phyloP scores from a whole-genome alignment of 192 early-diverging fungal species.

The Mycoemilia scoparia region DNA sequence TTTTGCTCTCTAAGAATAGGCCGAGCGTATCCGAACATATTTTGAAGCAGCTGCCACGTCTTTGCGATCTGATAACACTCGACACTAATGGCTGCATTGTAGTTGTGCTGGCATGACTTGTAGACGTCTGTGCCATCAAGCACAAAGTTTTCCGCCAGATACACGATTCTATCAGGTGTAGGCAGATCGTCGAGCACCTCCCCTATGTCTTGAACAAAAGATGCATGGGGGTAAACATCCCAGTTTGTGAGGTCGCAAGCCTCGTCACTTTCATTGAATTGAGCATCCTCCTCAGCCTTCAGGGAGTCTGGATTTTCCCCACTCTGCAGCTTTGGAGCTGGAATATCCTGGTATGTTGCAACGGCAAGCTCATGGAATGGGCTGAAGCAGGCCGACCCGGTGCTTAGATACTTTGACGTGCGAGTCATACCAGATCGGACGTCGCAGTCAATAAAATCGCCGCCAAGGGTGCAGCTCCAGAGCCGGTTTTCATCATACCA shows the following conservation, averaged over 20 bases:
- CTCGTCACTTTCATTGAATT: background rate
- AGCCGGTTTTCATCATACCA: constrained; percentile 25
- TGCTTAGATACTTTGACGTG: constrained; percentile 11
- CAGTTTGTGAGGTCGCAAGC: constrained; percentile 5
- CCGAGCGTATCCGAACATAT: constrained; percentile 13
- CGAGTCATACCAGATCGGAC: constrained; percentile 14
- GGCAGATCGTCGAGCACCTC: constrained; percentile 6
- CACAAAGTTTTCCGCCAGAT: constrained; percentile 18
- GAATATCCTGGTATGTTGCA: constrained; percentile 11
- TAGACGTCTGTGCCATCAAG: constrained; percentile 15
- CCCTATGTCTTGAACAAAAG: constrained; percentile 21
- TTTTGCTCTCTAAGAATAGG: constrained; percentile 11
- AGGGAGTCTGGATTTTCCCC: background rate
- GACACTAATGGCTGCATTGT: constrained; percentile 1
- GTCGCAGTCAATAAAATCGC: constrained; percentile 17
- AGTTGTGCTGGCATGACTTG: constrained; percentile 18
- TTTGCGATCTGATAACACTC: constrained; percentile 10
- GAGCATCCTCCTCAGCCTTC: background rate
- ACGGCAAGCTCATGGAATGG: constrained; percentile 8
- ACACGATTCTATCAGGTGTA: constrained; percentile 6
- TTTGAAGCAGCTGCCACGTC: constrained; percentile 21
- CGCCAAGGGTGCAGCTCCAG: constrained; percentile 13
- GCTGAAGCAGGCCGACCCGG: constrained; percentile 13
- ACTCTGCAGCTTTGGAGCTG: background rate
- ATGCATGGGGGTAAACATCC: constrained; percentile 9